Evolutionary conservation across 768 basidiomycete species (phyloP).

Genomic region (Tephrocybe sp.): DNA sequence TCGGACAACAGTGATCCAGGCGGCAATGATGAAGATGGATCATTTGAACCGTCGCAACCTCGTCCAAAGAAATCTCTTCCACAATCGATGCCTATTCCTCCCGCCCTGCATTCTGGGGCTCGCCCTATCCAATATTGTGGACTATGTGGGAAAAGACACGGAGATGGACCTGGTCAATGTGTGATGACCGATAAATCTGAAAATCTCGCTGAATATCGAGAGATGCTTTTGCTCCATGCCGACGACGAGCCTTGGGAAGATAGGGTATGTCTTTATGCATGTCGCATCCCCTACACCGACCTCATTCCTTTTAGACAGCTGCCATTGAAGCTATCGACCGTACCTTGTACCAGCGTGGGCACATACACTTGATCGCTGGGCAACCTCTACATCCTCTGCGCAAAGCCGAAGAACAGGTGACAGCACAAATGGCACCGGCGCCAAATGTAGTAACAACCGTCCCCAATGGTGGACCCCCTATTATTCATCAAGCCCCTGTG

Average conservation of each 20-base stretch:
- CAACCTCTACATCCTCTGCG: conserved; percentile 62
- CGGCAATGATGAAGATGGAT: conserved; percentile 12
- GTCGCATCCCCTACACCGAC: neutral
- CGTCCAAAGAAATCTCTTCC: conserved; percentile 15
- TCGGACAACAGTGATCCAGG: conserved; percentile 18
- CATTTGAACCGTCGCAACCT: conserved; percentile 15
- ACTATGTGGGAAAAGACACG: conserved; percentile 58
- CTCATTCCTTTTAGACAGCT: conserved; percentile 34
- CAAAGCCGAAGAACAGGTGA: neutral
- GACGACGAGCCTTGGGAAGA: conserved; percentile 65
- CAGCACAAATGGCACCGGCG: neutral
- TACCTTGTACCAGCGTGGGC: conserved; percentile 53
- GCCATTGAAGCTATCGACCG: conserved; percentile 73
- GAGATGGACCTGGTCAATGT: conserved; percentile 45
- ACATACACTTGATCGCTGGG: conserved; percentile 52
- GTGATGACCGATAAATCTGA: conserved; percentile 63
- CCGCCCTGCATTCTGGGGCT: conserved; percentile 16
- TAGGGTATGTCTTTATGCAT: conserved; percentile 42
- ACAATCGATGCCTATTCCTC: conserved; percentile 8
- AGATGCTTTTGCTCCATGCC: conserved; percentile 60
- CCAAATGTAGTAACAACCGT: neutral
- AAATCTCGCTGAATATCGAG: conserved; percentile 67
- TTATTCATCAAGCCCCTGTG: neutral
- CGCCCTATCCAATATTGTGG: conserved; percentile 42
- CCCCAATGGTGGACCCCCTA: neutral